These are phyloP conservation scores for Leucogyrophana mollusca DNA, from an alignment of 768 basidiomycete genomes.

Conservation along the genomic window DNA sequence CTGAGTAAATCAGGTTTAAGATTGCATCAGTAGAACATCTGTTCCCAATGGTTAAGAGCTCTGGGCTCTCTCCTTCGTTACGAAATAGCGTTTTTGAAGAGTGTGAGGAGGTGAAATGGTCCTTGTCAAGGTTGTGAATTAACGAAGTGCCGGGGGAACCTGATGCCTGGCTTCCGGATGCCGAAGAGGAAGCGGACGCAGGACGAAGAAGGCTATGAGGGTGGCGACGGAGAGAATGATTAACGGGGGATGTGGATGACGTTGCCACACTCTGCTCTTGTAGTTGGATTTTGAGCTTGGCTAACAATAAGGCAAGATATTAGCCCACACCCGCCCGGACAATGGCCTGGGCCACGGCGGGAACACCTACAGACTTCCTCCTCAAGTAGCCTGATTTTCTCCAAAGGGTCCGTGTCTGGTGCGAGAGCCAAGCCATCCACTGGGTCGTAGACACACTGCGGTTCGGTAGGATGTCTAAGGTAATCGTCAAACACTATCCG, in stretches of 20 bases:
- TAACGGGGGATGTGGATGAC: slow-evolving; percentile 36
- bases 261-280: slow-evolving; percentile 47
- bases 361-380: slow-evolving; percentile 67
- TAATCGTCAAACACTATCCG: slow-evolving; percentile 9
- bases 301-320: slow-evolving; percentile 34
- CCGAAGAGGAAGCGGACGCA: slow-evolving; percentile 20
- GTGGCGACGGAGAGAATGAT: slow-evolving; percentile 18
- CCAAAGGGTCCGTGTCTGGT: slow-evolving; percentile 74
- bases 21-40: slow-evolving; percentile 50
- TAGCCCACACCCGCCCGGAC: slow-evolving; percentile 9
- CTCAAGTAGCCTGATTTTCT: slow-evolving; percentile 76
- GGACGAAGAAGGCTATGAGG: slow-evolving; percentile 17
- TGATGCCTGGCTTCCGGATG: slow-evolving; percentile 13
- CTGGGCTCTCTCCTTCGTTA: slow-evolving; percentile 51
- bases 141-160: slow-evolving; percentile 6
- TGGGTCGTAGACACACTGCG: slow-evolving; percentile 84
- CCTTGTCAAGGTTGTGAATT: neutral
- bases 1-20: slow-evolving; percentile 67
- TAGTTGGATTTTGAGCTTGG: slow-evolving; percentile 60
- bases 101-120: slow-evolving; percentile 31
- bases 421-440: slow-evolving; percentile 78
- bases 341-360: slow-evolving; percentile 1
- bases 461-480: slow-evolving; percentile 77
- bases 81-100: slow-evolving; percentile 37
- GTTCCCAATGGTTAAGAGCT: slow-evolving; percentile 36